phyloP scores from a whole-genome alignment of 331 rosid species.

The Acacia pycnantha region DNA sequence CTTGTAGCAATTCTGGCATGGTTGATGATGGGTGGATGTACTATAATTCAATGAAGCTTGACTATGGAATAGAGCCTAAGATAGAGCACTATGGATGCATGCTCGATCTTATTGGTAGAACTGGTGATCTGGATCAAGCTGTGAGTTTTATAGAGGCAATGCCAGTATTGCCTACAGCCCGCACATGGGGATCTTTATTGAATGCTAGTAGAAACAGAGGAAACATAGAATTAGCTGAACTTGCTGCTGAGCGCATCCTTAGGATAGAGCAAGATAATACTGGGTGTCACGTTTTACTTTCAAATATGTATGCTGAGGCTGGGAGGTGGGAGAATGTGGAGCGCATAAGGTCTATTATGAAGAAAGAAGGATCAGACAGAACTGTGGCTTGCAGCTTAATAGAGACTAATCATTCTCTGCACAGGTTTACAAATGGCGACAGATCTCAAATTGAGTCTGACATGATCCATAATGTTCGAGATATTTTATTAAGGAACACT shows the following conservation, averaged over 20 bases:
- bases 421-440: slow-evolving; percentile 43
- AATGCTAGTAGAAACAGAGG: slow-evolving; percentile 53
- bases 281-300: slow-evolving; percentile 55
- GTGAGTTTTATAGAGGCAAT: slow-evolving; percentile 47
- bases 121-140: slow-evolving; percentile 48
- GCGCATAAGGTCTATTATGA: slow-evolving; percentile 42
- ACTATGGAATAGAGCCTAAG: slow-evolving; percentile 48
- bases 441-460: slow-evolving; percentile 43
- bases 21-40: slow-evolving; percentile 47
- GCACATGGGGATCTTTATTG: slow-evolving; percentile 64
- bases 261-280: slow-evolving; percentile 47
- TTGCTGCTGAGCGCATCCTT: slow-evolving; percentile 45
- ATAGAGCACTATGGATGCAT: slow-evolving; percentile 66
- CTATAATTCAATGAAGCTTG: slow-evolving; percentile 44
- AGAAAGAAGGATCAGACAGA: slow-evolving; percentile 36
- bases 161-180: slow-evolving; percentile 49
- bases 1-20: slow-evolving; percentile 61
- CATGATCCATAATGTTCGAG: slow-evolving; percentile 40
- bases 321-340: slow-evolving; percentile 53
- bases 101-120: slow-evolving; percentile 55
- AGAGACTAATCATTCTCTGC: slow-evolving; percentile 34
- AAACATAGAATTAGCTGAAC: slow-evolving; percentile 55
- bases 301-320: slow-evolving; percentile 60
- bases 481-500: slow-evolving; percentile 32
- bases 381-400: slow-evolving; percentile 42